phyloP scores from a whole-genome alignment of 495 filamentous ascomycete genomes.

The Darksidea phi region DNA sequence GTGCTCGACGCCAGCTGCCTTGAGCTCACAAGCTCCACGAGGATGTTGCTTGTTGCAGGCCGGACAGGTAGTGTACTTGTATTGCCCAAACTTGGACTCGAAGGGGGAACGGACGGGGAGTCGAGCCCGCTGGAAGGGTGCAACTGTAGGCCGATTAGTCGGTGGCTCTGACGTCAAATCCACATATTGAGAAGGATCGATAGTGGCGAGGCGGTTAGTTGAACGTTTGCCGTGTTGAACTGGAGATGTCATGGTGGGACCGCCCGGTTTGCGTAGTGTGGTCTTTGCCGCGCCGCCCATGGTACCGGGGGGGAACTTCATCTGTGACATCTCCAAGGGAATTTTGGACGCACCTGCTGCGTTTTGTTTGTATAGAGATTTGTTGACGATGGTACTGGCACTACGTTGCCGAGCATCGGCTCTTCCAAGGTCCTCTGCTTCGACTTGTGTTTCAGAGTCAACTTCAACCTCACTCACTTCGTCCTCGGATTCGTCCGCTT shows the following conservation, averaged over 20 bases:
- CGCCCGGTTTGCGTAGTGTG: too few relatives aligned
- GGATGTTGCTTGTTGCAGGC: constrained; percentile 57
- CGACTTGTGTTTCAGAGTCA: constrained; percentile 28
- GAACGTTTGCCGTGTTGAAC: background rate
- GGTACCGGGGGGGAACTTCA: constrained; percentile 1
- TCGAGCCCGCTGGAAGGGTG: constrained; percentile 25
- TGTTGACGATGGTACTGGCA: background rate
- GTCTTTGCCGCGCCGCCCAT: background rate
- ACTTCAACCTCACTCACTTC: constrained; percentile 41
- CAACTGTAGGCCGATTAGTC: constrained; percentile 16
- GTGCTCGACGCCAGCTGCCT: constrained; percentile 58
- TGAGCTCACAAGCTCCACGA: constrained; percentile 60
- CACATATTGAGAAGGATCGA: too few relatives aligned
- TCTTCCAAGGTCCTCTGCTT: constrained; percentile 30
- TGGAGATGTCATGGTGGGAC: too few relatives aligned
- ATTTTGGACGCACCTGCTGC: constrained; percentile 9
- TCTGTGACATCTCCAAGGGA: background rate
- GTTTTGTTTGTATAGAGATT: constrained; percentile 5
- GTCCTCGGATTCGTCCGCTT: constrained; percentile 41
- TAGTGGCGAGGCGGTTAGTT: background rate
- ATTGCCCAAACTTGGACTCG: constrained; percentile 9
- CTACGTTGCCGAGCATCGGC: constrained; percentile 1
- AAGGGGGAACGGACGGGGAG: constrained; percentile 27
- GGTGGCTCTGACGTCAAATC: background rate
- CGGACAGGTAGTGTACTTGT: constrained; percentile 44